Evolutionary conservation across 1,284 basidiomycete species (phyloP).

Genomic region (Rhodofomes roseus): DNA sequence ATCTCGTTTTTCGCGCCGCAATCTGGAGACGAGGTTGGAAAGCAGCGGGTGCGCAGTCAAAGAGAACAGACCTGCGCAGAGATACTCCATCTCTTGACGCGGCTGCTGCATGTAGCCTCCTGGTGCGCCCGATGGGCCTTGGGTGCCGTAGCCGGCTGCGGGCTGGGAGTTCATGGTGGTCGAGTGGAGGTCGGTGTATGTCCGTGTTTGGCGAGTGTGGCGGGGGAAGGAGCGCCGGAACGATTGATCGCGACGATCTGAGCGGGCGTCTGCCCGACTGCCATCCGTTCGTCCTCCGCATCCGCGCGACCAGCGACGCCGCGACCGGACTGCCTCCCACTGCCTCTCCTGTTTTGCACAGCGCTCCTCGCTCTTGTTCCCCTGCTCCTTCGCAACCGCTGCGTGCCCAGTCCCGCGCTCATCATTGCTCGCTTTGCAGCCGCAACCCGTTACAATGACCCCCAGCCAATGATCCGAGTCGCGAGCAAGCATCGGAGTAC

Average conservation of each 20-base stretch:
- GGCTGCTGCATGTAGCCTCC: slow-evolving; percentile 33
- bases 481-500: neutral
- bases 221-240: neutral
- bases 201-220: slow-evolving; percentile 21
- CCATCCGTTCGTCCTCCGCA: too few species aligned
- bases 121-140: slow-evolving; percentile 8
- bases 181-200: slow-evolving; percentile 18
- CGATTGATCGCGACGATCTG: neutral
- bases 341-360: neutral
- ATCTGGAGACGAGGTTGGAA: slow-evolving; percentile 46
- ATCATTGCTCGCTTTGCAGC: neutral
- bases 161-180: slow-evolving; percentile 46
- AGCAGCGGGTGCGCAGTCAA: neutral
- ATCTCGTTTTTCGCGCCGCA: slow-evolving; percentile 94
- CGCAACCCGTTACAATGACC: neutral
- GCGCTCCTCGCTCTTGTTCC: neutral
- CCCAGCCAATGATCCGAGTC: neutral
- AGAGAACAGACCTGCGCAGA: slow-evolving; percentile 76
- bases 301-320: neutral
- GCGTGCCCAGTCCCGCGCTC: neutral
- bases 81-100: slow-evolving; percentile 80
- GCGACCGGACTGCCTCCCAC: neutral
- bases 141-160: slow-evolving; percentile 17
- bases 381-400: neutral
- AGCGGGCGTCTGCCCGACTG: neutral